Base-by-base conservation (phyloP, 2,329 filamentous ascomycete genomes). In the Fusarium hostae region DNA sequence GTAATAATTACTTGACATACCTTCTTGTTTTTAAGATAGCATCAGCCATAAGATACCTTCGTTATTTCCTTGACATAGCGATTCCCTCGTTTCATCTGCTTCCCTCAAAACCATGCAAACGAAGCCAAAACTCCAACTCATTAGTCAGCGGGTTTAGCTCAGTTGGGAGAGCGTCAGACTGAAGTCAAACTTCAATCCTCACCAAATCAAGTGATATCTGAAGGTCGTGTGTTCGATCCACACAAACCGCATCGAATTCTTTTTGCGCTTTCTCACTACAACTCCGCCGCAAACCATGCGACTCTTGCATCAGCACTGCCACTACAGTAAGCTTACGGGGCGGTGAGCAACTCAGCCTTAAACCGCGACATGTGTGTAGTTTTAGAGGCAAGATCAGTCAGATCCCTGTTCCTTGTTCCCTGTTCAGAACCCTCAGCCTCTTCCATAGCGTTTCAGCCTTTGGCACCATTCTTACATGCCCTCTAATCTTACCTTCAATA, bases 171-270 rank as follows among this genome's bases (percentile, higher is more conserved):
- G 63, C 63, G 63, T 66, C 61, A 66, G 63, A 66, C 63, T 66
- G 63, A 66, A 66, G 61, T 41, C 13, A 51, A 66, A 66, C 63
- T 66, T 66, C 61, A 66, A 59, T 66, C 61, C 22, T 66, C 61
- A 66, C 37, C 30, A 26, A 15, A 10, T 5, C 10, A 45, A 35
- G 61, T 60, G 52, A 66, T 37, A 66, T 66, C 63, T 66, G 61
- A 66, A 66, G 63, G 63, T 66, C 63, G 40, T 66, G 63, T 66
- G 63, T 66, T 66, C 63, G 63, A 66, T 66, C 63, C 63, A 66
- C 63, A 66, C 40, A 66, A 66, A 66, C 63, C 52, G 63, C 63
- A 66, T 3, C 13, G 2, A 2, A 1, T 20, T 15, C 8, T 20
- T 66, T 66, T 66, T 55, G 28, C 12, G 5, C 16, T 34, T 22